Percentiles rank a stretch among this genome's conserved stretches.
These are phyloP conservation scores for Isoetes taiwanensis DNA, from an alignment of 75 land plant genomes.

Conservation along the genomic window DNA sequence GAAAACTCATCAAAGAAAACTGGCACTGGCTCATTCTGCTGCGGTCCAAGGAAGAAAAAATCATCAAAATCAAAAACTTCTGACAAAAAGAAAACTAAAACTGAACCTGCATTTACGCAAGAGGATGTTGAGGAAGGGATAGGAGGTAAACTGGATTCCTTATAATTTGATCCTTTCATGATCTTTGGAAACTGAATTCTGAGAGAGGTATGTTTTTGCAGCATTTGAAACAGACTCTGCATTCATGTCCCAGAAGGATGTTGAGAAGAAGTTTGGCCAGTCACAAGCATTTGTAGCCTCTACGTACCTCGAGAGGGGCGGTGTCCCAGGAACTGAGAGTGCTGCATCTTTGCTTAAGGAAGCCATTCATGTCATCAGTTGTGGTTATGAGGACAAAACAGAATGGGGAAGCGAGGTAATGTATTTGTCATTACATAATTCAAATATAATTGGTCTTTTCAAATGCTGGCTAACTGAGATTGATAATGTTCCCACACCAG, in stretches of 20 bases:
- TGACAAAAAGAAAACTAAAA: background rate
- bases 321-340: slow-evolving; percentile 1
- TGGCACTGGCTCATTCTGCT: too few relatives aligned
- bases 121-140: slow-evolving; percentile 38
- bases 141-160: slow-evolving; percentile 55
- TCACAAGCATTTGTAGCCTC: background rate
- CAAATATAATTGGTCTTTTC: background rate
- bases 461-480: too few relatives aligned
- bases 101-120: background rate
- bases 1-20: too few relatives aligned
- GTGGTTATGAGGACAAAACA: slow-evolving; percentile 37
- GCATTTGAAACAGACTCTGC: background rate
- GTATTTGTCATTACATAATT: background rate
- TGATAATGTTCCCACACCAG: slow-evolving; percentile 19
- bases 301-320: background rate
- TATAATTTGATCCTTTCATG: background rate
- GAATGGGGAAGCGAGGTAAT: slow-evolving; percentile 31
- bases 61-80: too few relatives aligned
- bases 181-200: too few relatives aligned
- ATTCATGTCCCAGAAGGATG: background rate
- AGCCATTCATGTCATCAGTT: slow-evolving; percentile 32
- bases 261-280: slow-evolving; percentile 5
- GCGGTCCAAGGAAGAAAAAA: slow-evolving; percentile 38
- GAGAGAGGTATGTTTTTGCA: background rate
- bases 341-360: slow-evolving; percentile 8